A percentile compares a stretch with the other conserved stretches of the same genome.
Conservation (phyloP, 2,329 filamentous ascomycete genomes). For the Epichloe gansuensis region DNA sequence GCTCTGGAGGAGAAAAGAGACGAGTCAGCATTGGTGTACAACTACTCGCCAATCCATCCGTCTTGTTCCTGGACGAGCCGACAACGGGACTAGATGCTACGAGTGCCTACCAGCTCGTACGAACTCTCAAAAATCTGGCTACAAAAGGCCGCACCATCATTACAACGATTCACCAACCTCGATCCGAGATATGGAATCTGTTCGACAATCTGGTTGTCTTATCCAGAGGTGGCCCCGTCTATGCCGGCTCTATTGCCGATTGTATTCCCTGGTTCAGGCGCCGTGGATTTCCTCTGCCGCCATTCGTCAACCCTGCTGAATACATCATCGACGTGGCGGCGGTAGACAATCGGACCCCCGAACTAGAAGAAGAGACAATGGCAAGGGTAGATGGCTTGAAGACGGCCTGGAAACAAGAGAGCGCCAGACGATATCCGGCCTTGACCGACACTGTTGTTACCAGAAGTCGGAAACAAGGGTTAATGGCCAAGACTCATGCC, state of each 20-base stretch:
- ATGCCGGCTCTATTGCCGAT: conserved; percentile 44
- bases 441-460: conserved; percentile 7
- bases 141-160: conserved; percentile 57
- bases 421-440: conserved; percentile 14
- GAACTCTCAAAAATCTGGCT: conserved; percentile 55
- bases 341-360: conserved; percentile 56
- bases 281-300: conserved; percentile 47
- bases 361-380: conserved; percentile 47
- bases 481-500: conserved; percentile 29
- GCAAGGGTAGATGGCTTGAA: conserved; percentile 49
- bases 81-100: conserved; percentile 69
- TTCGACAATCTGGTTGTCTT: conserved; percentile 62
- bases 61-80: conserved; percentile 67
- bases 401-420: conserved; percentile 40
- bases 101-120: conserved; percentile 60
- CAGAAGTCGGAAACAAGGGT: conserved; percentile 8
- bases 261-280: conserved; percentile 52
- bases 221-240: conserved; percentile 54
- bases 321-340: conserved; percentile 64
- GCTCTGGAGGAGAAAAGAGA: conserved; percentile 68
- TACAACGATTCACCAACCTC: conserved; percentile 63
- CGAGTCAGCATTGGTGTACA: conserved; percentile 67
- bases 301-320: conserved; percentile 68
- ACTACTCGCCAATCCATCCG: conserved; percentile 63
- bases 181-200: conserved; percentile 67